These are phyloP conservation scores for Neurospora africana DNA, from an alignment of 495 filamentous ascomycete species.

Conservation along the genomic window DNA sequence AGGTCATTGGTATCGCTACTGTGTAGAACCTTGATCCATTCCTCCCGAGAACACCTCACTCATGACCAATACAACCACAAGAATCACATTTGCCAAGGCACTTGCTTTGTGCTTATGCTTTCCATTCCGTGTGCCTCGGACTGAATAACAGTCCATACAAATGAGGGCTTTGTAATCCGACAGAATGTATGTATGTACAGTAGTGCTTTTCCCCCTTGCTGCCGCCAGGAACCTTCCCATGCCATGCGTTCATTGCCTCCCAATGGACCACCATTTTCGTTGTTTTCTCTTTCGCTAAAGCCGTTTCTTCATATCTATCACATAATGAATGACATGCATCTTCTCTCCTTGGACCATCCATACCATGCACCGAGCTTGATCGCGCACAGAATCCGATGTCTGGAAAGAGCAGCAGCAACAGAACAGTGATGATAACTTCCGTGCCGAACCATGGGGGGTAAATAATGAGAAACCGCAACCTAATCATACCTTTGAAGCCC, in stretches of 20 bases:
- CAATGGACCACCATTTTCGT: neutral
- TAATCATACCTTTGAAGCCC: neutral
- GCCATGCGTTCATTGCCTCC: neutral
- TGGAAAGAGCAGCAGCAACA: neutral
- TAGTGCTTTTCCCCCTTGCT: neutral
- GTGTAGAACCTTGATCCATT: neutral
- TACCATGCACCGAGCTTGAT: neutral
- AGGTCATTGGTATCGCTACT: neutral
- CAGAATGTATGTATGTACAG: neutral
- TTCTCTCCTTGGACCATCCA: neutral
- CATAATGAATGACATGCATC: neutral
- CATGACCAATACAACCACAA: neutral
- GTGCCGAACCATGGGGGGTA: neutral
- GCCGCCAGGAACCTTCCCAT: neutral
- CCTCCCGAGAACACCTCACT: neutral
- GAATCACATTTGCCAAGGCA: neutral
- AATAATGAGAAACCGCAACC: neutral
- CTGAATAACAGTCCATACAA: neutral
- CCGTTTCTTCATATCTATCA: neutral
- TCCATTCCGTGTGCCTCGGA: neutral
- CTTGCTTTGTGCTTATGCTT: neutral
- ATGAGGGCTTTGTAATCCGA: neutral
- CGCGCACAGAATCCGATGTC: neutral
- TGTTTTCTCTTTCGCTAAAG: neutral
- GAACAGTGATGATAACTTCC: neutral